Percentiles rank a stretch among this genome's conserved stretches.
These are phyloP conservation scores for Oryza nivara DNA, from an alignment of 176 grass and related monocot species.

Conservation along the genomic window DNA sequence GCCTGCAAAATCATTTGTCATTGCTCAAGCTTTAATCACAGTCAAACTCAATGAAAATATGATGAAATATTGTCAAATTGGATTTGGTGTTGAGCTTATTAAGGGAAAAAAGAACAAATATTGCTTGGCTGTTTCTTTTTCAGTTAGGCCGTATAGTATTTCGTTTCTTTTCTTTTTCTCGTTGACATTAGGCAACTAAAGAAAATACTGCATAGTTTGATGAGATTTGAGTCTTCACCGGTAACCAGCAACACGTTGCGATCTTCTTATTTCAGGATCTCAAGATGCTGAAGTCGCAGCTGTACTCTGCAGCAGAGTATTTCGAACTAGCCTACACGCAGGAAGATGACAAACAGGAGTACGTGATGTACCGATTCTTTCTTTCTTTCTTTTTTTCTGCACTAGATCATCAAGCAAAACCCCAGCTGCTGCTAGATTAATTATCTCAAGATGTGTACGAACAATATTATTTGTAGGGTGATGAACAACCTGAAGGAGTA, in stretches of 20 bases:
- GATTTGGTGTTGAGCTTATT: not conserved
- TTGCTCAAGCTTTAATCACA: not conserved
- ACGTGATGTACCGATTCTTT: slow-evolving; percentile 14
- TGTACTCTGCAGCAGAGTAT: slow-evolving; percentile 87
- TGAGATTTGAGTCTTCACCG: not conserved
- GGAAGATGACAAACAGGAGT: slow-evolving; percentile 56
- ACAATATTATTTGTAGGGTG: slow-evolving; percentile 46
- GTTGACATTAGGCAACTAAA: not conserved
- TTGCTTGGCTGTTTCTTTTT: not conserved
- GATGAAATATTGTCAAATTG: not conserved
- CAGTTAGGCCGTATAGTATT: not conserved
- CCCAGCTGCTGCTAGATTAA: not conserved
- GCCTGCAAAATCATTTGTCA: not conserved
- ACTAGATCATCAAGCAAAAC: no score
- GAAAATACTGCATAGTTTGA: not conserved
- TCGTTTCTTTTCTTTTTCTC: no score
- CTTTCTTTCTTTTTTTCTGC: not conserved
- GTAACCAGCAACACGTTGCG: not conserved
- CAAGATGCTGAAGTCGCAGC: slow-evolving; percentile 68
- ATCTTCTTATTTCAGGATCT: slow-evolving; percentile 54
- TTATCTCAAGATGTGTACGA: not conserved
- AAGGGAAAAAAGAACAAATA: not conserved
- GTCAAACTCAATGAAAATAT: slow-evolving; percentile 2
- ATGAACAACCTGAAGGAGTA: slow-evolving; percentile 69
- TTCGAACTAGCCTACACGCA: slow-evolving; percentile 73